phyloP scores from a whole-genome alignment of 2,329 filamentous ascomycete genomes.

The Aschersonia sp. region DNA sequence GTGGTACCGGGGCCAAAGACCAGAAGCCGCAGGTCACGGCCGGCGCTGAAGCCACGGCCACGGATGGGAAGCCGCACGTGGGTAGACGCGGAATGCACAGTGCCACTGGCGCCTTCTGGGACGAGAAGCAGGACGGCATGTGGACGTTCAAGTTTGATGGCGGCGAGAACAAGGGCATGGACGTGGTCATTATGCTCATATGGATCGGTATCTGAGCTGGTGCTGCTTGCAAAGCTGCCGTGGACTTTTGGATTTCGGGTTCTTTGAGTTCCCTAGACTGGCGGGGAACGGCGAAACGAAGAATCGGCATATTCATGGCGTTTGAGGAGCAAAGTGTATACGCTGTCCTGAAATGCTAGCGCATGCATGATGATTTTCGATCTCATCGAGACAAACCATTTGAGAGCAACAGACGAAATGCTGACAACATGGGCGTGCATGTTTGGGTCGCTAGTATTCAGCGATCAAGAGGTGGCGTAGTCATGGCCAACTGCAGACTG shows the following conservation, averaged over 20 bases:
- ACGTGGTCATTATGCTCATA: conserved; percentile 59
- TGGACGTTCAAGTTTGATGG: conserved; percentile 79
- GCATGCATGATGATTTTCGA: neutral
- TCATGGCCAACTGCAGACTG: too few relatives aligned
- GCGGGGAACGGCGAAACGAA: neutral
- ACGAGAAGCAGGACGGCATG: conserved; percentile 81
- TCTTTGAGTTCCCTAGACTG: too few relatives aligned
- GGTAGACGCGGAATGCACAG: conserved; percentile 85
- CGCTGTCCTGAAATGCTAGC: neutral
- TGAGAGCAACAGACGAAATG: neutral
- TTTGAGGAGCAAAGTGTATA: neutral
- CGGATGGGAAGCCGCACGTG: conserved; percentile 54
- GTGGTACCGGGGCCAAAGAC: conserved; percentile 30
- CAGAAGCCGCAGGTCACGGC: conserved; percentile 40
- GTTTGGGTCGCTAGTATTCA: neutral
- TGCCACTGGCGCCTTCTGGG: conserved; percentile 77
- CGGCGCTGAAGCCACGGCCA: conserved; percentile 39
- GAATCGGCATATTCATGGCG: neutral
- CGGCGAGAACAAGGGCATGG: conserved; percentile 50
- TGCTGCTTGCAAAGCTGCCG: neutral
- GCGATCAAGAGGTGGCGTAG: too few relatives aligned
- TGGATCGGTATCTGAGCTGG: conserved; percentile 53
- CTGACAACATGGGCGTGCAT: neutral
- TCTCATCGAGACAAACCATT: neutral
- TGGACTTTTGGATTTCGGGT: neutral